These are phyloP conservation scores for Erodium moschatum DNA, from an alignment of 441 rosid genomes.

Conservation along the genomic window DNA sequence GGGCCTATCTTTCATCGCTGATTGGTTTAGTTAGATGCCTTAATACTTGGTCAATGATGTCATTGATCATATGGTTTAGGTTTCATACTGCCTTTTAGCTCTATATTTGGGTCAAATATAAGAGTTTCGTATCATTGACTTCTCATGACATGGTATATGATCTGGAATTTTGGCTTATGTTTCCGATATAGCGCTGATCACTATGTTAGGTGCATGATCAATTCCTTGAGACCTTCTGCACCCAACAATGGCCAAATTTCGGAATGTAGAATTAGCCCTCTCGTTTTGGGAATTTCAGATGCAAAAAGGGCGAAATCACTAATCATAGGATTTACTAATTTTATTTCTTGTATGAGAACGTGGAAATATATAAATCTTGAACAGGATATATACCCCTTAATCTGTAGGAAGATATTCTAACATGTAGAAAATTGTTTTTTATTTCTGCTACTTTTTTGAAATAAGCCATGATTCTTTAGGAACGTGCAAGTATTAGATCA, in stretches of 20 bases:
- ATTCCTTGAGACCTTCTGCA: neutral
- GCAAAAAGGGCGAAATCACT: neutral
- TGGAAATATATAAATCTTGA: neutral
- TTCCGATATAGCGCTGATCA: neutral
- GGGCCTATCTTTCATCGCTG: neutral
- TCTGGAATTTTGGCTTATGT: neutral
- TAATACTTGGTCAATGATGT: neutral
- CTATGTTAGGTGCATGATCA: neutral
- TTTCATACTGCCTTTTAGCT: neutral
- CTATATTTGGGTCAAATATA: neutral
- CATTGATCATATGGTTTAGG: too few species aligned
- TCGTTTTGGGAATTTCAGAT: neutral
- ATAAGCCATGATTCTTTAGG: neutral
- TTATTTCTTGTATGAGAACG: neutral
- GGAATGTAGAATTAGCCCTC: too few species aligned
- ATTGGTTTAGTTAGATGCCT: neutral
- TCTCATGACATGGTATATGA: neutral
- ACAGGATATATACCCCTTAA: neutral
- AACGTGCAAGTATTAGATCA: neutral
- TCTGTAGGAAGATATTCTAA: neutral
- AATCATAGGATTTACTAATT: neutral
- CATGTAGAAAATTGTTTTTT: neutral
- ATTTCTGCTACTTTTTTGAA: neutral
- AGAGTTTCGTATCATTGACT: neutral
- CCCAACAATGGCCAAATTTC: too few species aligned